phyloP scores from a whole-genome alignment of 2,329 filamentous ascomycete species.

The Neopestalotiopsis sp. region DNA sequence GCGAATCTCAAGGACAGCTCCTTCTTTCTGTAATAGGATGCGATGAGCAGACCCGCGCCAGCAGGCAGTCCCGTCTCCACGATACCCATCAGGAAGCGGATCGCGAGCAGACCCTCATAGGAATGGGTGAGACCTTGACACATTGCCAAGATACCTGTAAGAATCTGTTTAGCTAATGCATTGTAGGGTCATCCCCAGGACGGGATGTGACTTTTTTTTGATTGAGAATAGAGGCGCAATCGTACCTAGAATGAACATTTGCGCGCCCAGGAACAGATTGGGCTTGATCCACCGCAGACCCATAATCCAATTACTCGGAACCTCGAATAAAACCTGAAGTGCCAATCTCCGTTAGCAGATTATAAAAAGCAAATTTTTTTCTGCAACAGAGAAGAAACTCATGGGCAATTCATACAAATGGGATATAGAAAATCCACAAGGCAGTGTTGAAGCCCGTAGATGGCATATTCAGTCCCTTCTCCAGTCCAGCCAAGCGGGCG shows the following conservation, averaged over 20 bases:
- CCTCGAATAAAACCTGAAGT: conserved; percentile 12
- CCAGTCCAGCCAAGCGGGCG: conserved; percentile 13
- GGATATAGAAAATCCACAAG: conserved; percentile 36
- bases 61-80: conserved; percentile 39
- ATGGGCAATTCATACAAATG: conserved; percentile 14
- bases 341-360: background rate
- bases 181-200: too few species aligned
- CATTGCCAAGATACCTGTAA: conserved; percentile 27
- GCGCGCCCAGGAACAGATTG: conserved; percentile 11
- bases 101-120: conserved; percentile 45
- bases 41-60: conserved; percentile 26
- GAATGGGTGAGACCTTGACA: conserved; percentile 43
- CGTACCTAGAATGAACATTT: conserved; percentile 18
- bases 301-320: conserved; percentile 18
- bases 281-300: conserved; percentile 15
- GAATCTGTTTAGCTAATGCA: background rate
- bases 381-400: background rate
- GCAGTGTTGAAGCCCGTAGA: conserved; percentile 38
- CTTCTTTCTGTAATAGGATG: conserved; percentile 18
- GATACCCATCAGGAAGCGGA: conserved; percentile 45
- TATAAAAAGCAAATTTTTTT: background rate
- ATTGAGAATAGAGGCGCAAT: background rate
- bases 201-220: too few species aligned
- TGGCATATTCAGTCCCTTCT: conserved; percentile 33
- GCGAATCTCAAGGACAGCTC: conserved; percentile 15